Conservation (phyloP, 2,329 filamentous ascomycete genomes). For the Fusarium redolens region DNA sequence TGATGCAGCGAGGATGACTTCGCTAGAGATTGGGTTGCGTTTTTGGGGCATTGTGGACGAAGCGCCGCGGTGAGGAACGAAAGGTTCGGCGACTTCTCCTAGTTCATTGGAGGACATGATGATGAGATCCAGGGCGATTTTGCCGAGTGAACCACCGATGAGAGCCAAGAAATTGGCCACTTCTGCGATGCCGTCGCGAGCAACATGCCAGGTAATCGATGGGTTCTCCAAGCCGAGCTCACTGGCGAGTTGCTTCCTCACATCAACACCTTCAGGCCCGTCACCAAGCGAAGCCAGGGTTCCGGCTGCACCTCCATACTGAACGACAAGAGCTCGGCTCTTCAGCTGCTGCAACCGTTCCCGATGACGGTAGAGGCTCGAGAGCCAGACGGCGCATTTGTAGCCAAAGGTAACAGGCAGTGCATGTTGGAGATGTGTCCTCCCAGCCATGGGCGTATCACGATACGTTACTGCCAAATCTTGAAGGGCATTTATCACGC, state of each 20-base stretch:
- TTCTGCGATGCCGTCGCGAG: conserved; percentile 65
- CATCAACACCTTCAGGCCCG: conserved; percentile 59
- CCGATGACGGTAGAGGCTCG: conserved; percentile 59
- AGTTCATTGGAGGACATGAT: conserved; percentile 69
- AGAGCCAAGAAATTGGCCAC: conserved; percentile 64
- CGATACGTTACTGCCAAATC: conserved; percentile 57
- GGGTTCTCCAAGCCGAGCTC: conserved; percentile 61
- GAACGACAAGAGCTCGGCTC: conserved; percentile 60
- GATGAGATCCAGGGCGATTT: conserved; percentile 66
- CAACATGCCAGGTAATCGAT: conserved; percentile 68
- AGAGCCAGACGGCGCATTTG: conserved; percentile 67
- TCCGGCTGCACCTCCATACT: conserved; percentile 67
- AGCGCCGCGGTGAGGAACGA: conserved; percentile 64
- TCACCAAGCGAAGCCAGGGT: conserved; percentile 60
- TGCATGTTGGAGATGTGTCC: conserved; percentile 68
- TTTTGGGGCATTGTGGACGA: conserved; percentile 70
- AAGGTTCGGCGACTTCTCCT: conserved; percentile 62
- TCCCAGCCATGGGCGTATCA: conserved; percentile 66
- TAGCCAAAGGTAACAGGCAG: conserved; percentile 64
- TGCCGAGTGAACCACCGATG: conserved; percentile 64
- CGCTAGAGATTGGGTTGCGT: conserved; percentile 68
- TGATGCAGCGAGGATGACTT: conserved; percentile 65
- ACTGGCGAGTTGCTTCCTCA: conserved; percentile 60
- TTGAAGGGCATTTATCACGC: conserved; percentile 57
- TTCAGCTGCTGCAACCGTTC: conserved; percentile 60